phyloP scores from a whole-genome alignment of 2,329 filamentous ascomycete species.

The Coleophoma crateriformis region DNA sequence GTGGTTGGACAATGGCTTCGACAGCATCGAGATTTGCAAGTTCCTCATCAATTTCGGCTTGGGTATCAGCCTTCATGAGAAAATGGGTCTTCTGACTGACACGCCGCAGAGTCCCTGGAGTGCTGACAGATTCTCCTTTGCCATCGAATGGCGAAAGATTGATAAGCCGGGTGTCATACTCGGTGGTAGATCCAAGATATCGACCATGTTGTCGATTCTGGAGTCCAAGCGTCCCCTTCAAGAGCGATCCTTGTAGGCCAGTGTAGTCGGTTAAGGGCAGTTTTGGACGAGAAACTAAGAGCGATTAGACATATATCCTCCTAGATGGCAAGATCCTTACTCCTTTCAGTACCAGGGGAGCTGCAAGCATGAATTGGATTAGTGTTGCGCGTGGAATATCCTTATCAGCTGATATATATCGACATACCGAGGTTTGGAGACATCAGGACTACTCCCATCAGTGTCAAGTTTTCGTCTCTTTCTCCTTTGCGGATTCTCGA shows the following conservation, averaged over 20 bases:
- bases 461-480: constrained; percentile 71
- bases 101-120: constrained; percentile 61
- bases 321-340: neutral
- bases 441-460: constrained; percentile 22
- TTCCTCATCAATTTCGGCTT: constrained; percentile 42
- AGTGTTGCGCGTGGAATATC: constrained; percentile 1
- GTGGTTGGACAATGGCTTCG: constrained; percentile 18
- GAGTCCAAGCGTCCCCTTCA: constrained; percentile 66
- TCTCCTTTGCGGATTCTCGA: constrained; percentile 67
- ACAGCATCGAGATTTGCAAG: constrained; percentile 21
- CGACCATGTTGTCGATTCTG: constrained; percentile 72
- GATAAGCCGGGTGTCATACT: constrained; percentile 76
- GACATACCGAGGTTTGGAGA: constrained; percentile 14
- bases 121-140: constrained; percentile 69
- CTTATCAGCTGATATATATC: neutral
- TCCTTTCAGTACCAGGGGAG: constrained; percentile 15
- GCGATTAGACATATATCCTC: too few species aligned
- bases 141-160: constrained; percentile 74
- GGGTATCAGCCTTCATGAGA: constrained; percentile 67
- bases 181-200: constrained; percentile 74
- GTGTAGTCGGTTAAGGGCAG: constrained; percentile 36
- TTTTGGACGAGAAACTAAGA: constrained; percentile 7
- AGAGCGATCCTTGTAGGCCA: constrained; percentile 57
- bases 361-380: constrained; percentile 5
- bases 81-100: constrained; percentile 73